Conservation (phyloP, 2,329 filamentous ascomycete genomes). For the Dendryphion nanum region DNA sequence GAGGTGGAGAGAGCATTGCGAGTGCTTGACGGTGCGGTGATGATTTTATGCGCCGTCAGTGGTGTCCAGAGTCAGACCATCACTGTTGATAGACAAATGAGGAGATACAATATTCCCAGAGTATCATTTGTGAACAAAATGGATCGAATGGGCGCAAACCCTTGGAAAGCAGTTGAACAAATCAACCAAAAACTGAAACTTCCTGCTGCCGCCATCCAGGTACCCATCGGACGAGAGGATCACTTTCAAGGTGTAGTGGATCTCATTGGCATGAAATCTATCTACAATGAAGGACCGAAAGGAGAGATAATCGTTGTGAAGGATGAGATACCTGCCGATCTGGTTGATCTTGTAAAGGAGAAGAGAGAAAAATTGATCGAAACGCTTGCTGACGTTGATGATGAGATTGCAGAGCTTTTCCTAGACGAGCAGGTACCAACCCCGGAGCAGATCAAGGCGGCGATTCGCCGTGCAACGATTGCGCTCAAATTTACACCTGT, state of each 20-base stretch:
- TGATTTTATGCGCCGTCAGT: constrained; percentile 97
- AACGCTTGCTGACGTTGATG: constrained; percentile 94
- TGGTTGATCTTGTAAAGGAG: constrained; percentile 74
- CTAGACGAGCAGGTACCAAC: constrained; percentile 82
- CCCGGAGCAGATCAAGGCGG: constrained; percentile 80
- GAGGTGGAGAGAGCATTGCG: constrained; percentile 94
- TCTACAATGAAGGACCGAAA: constrained; percentile 82
- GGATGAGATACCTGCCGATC: constrained; percentile 79
- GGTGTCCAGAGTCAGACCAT: constrained; percentile 98
- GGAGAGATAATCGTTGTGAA: constrained; percentile 75
- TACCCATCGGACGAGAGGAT: constrained; percentile 91
- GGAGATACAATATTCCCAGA: constrained; percentile 92
- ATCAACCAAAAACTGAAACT: constrained; percentile 97
- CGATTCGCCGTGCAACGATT: constrained; percentile 89
- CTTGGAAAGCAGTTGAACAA: constrained; percentile 95
- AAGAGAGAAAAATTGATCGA: constrained; percentile 86
- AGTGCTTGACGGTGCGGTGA: constrained; percentile 93
- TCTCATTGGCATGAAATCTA: constrained; percentile 84
- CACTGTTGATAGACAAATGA: constrained; percentile 98
- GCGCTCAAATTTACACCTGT: constrained; percentile 88
- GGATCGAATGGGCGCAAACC: constrained; percentile 98
- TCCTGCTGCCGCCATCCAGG: constrained; percentile 86
- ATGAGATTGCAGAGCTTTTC: constrained; percentile 95
- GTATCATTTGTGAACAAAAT: constrained; percentile 99
- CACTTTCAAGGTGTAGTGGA: constrained; percentile 91